Percentiles rank a stretch among this genome's conserved stretches.
These are phyloP conservation scores for Tremella yokohamensis DNA, from an alignment of 768 basidiomycete species.

Conservation along the genomic window DNA sequence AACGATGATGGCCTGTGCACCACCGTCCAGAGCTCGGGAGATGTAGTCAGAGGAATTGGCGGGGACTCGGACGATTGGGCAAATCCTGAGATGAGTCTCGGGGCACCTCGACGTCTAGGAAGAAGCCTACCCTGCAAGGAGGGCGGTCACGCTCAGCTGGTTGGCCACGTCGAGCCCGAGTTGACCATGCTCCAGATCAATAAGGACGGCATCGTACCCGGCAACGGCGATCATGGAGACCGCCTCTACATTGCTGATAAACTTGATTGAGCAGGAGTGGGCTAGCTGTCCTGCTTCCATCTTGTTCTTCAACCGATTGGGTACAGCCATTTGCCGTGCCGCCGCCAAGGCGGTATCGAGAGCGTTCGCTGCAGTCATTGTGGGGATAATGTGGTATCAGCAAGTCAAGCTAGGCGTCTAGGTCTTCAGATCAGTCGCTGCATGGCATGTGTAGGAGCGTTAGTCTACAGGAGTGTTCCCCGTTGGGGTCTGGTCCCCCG, in stretches of 20 bases:
- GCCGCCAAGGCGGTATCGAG: neutral
- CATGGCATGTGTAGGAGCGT: no score
- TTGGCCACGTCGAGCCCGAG: conserved; percentile 32
- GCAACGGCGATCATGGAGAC: conserved; percentile 26
- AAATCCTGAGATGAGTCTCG: conserved; percentile 5
- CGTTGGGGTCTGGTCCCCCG: no score
- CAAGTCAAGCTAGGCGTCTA: no score
- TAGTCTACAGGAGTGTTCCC: no score
- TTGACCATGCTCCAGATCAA: conserved; percentile 38
- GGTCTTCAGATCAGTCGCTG: no score
- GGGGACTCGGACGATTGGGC: conserved; percentile 39
- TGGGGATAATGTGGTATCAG: no score
- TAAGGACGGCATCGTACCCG: conserved; percentile 34
- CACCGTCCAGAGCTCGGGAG: conserved; percentile 37
- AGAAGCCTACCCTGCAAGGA: conserved; percentile 27
- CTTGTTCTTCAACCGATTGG: conserved; percentile 19
- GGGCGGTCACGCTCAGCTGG: conserved; percentile 24
- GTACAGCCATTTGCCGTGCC: conserved; percentile 12
- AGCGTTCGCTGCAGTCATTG: neutral
- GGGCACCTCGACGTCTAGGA: neutral
- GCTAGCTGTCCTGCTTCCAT: conserved; percentile 19
- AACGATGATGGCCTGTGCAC: conserved; percentile 40
- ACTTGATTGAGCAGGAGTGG: conserved; percentile 31
- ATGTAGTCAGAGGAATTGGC: conserved; percentile 41
- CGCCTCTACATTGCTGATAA: conserved; percentile 27